Percentiles rank a stretch among this genome's conserved stretches.
Evolutionary conservation across 768 basidiomycete species (phyloP).

Genomic region (Pleurotus giganteus): DNA sequence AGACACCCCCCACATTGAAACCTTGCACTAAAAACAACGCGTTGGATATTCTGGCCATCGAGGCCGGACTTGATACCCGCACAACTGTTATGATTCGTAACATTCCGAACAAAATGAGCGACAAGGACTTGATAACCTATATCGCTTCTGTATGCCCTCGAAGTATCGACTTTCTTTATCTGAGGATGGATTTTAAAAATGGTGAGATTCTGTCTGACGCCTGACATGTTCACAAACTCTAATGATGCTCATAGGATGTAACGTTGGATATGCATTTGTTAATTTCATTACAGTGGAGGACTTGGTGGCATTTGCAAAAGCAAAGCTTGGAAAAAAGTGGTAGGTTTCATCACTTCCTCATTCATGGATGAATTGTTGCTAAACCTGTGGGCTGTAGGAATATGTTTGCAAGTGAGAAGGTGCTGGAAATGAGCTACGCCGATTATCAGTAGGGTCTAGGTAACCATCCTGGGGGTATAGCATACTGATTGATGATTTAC

Average conservation of each 20-base stretch:
- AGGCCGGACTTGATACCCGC: slow-evolving; percentile 73
- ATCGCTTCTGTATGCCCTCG: slow-evolving; percentile 73
- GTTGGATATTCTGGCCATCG: slow-evolving; percentile 69
- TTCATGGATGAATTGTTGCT: neutral
- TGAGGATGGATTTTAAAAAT: slow-evolving; percentile 84
- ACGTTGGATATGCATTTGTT: slow-evolving; percentile 85
- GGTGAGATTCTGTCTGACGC: slow-evolving; percentile 38
- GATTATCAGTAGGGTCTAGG: slow-evolving; percentile 81
- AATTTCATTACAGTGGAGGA: slow-evolving; percentile 84
- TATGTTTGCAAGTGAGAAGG: slow-evolving; percentile 89
- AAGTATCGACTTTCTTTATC: slow-evolving; percentile 82
- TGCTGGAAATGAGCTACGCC: slow-evolving; percentile 88
- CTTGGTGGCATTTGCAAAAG: slow-evolving; percentile 71
- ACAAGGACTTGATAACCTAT: slow-evolving; percentile 65
- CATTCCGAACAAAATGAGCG: slow-evolving; percentile 90
- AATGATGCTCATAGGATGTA: slow-evolving; percentile 49
- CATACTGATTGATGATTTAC: no score
- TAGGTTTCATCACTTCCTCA: slow-evolving; percentile 28
- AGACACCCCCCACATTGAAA: neutral
- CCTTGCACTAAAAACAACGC: slow-evolving; percentile 41
- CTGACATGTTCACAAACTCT: neutral
- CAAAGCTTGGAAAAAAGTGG: slow-evolving; percentile 81
- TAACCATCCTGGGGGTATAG: no score
- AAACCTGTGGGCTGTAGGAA: slow-evolving; percentile 52
- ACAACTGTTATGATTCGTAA: slow-evolving; percentile 92